Evolutionary conservation across 179 eudicot species (phyloP), one percentile per base, ranked within the genome.

Genomic region (Actinidia chinensis): DNA sequence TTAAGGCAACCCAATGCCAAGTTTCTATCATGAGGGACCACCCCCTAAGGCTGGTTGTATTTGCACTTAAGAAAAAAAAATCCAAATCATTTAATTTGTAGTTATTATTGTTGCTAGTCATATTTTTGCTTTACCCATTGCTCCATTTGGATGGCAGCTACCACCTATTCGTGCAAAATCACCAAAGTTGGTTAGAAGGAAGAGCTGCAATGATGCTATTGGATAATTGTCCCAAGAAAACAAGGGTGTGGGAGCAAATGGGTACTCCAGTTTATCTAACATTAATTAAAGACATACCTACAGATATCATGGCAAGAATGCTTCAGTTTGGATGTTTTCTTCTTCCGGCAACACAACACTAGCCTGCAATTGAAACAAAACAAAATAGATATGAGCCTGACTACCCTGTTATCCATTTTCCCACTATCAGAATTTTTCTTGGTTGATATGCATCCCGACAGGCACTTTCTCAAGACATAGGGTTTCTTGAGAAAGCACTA

Each of bases 1-100:
- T 94, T 76, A 94, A 94, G 85, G 97, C 97, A 68, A 92, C 79
- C 98, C 98, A 23, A 91, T 94, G 98, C 98, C 98, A 25, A 94
- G 91, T 80, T 92, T 91, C 86, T 92, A 94, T 81, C 92, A 89
- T 42, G 98, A 94, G 18, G 98, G 94, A 28, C 95, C 94, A 6
- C 95, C 98, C 52, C 88, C 95, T 13, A 92, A 86, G 85, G 78
- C 79, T 84, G 98, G 92, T 43, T 11, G 47, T 59, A 5, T 23
- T 51, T 8, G n/a, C n/a, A n/a, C n/a, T n/a, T n/a, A n/a, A n/a
- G n/a, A 52, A 12, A 43, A 20, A 8, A 43, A n/a, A 42, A 56
- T 56, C 13, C 6, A 28, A 42, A 7, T n/a, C 58, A 36, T 63
- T 56, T 59, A n/a, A 42, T 23, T 56, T n/a, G 9, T 46, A 20